Conservation (phyloP, 805 yeast species). For the Kurtzmaniella cleridarum region DNA sequence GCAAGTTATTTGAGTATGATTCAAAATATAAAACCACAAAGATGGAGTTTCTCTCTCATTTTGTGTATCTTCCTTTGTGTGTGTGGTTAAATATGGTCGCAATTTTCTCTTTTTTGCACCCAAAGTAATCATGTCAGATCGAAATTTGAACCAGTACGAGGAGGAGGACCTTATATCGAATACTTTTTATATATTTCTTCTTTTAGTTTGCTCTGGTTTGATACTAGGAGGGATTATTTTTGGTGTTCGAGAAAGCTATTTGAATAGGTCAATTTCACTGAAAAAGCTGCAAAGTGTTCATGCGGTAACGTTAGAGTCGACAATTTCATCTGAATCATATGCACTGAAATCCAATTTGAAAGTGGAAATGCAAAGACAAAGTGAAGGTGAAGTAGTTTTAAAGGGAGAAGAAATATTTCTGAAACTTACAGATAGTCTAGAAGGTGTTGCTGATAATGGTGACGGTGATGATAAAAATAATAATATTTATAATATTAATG, state of each 20-base stretch:
- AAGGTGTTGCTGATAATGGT: too few species aligned
- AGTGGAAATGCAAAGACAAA: too few species aligned
- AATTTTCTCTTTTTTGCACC: background rate
- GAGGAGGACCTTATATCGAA: constrained; percentile 20
- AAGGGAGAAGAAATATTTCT: too few species aligned
- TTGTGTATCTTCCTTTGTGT: constrained; percentile 1
- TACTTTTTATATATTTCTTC: constrained; percentile 19
- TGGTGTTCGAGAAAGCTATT: constrained; percentile 20
- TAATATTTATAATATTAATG: too few species aligned
- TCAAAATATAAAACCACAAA: too few species aligned
- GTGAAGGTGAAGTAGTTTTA: too few species aligned
- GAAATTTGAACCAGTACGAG: too few species aligned
- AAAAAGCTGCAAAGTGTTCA: background rate
- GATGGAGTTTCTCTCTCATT: background rate
- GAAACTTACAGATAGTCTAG: too few species aligned
- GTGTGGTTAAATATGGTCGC: constrained; percentile 2
- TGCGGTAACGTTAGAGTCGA: constrained; percentile 4
- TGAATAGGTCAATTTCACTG: constrained; percentile 7
- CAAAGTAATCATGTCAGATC: too few species aligned
- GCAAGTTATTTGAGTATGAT: too few species aligned
- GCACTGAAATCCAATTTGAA: too few species aligned
- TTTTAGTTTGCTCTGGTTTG: constrained; percentile 15
- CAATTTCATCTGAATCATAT: background rate
- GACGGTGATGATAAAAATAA: too few species aligned
- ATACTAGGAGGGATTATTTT: constrained; percentile 16